These are phyloP conservation scores for Ganoderma leucocontextum DNA, from an alignment of 1,284 basidiomycete genomes.

Conservation along the genomic window DNA sequence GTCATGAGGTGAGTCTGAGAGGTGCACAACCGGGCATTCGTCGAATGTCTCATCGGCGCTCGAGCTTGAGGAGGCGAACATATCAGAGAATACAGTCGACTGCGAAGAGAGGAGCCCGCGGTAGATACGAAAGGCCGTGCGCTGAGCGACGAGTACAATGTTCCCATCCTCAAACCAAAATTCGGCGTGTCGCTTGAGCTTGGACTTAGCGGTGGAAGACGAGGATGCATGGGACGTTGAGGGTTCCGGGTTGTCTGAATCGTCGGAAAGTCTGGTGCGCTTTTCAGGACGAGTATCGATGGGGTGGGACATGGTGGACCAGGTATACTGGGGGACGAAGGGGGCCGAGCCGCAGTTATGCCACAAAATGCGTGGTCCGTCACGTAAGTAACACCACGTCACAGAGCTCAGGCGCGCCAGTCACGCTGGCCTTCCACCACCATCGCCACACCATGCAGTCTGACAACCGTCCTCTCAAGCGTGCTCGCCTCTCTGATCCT, in stretches of 20 bases:
- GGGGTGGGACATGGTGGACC: not conserved
- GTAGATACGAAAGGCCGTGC: conserved; percentile 30
- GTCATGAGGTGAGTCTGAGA: conserved; percentile 24
- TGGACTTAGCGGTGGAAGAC: no score
- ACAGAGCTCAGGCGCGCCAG: no score
- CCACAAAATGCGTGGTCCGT: no score
- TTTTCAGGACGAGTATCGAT: not conserved
- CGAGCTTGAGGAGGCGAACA: conserved; percentile 31
- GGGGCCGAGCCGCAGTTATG: no score
- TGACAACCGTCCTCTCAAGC: not conserved
- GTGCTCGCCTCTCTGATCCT: not conserved
- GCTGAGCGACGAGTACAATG: conserved; percentile 29
- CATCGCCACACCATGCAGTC: no score
- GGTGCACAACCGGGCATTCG: conserved; percentile 25
- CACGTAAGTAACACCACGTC: no score
- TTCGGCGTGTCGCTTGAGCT: not conserved
- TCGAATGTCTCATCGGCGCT: conserved; percentile 13
- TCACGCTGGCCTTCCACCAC: no score
- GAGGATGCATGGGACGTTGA: no score
- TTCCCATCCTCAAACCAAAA: conserved; percentile 32
- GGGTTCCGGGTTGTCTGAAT: not conserved
- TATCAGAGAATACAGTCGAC: conserved; percentile 29
- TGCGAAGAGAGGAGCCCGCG: conserved; percentile 28
- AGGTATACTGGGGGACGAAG: no score
- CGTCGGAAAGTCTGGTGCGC: not conserved